Percentiles rank a stretch among this genome's conserved stretches.
phyloP scores from a whole-genome alignment of 2,329 filamentous ascomycete genomes.

The Graphium sp. region DNA sequence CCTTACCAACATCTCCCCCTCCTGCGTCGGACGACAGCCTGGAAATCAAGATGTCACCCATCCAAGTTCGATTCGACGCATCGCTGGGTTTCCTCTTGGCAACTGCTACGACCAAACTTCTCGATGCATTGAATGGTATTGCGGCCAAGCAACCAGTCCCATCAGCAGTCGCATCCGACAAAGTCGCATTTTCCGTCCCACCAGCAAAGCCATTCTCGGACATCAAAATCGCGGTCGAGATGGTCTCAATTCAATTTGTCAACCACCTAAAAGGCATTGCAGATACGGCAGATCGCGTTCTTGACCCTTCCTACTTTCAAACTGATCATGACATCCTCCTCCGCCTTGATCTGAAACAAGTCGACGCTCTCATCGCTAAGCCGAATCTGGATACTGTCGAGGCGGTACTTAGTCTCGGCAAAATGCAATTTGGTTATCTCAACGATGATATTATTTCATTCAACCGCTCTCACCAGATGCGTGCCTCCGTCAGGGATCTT shows the following conservation, averaged over 20 bases:
- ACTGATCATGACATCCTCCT: slow-evolving; percentile 34
- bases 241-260: slow-evolving; percentile 36
- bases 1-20: slow-evolving; percentile 1
- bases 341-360: slow-evolving; percentile 21
- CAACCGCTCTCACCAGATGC: slow-evolving; percentile 37
- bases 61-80: slow-evolving; percentile 35
- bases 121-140: slow-evolving; percentile 22
- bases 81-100: slow-evolving; percentile 37
- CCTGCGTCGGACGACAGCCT: slow-evolving; percentile 15
- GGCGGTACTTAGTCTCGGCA: slow-evolving; percentile 12
- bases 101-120: slow-evolving; percentile 30
- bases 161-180: neutral
- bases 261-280: slow-evolving; percentile 35
- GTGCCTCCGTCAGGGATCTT: slow-evolving; percentile 39
- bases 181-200: neutral
- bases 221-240: slow-evolving; percentile 26
- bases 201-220: slow-evolving; percentile 1
- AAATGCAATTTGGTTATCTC: slow-evolving; percentile 42
- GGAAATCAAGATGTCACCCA: slow-evolving; percentile 33
- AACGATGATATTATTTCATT: slow-evolving; percentile 48
- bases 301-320: slow-evolving; percentile 20
- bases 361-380: neutral
- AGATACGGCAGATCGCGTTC: slow-evolving; percentile 27
- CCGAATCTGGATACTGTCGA: too few relatives aligned
- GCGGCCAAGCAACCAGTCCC: slow-evolving; percentile 1